Percentiles rank a stretch among this genome's conserved stretches.
These are phyloP conservation scores for Epichloe uncinata DNA, from an alignment of 2,329 filamentous ascomycete genomes.

Conservation along the genomic window DNA sequence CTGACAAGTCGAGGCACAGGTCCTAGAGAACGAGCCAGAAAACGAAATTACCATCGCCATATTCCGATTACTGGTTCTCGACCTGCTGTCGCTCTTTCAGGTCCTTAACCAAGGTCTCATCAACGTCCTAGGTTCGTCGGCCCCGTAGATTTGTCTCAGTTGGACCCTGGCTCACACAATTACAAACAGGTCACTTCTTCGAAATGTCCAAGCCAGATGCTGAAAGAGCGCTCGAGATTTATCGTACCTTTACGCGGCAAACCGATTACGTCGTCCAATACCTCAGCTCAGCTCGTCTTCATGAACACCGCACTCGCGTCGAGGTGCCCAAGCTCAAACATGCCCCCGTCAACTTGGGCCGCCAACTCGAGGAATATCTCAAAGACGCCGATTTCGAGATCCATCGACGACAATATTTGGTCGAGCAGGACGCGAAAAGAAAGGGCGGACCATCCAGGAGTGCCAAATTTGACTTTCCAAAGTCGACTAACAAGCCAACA, in stretches of 20 bases:
- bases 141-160: constrained; percentile 3
- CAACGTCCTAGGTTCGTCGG: constrained; percentile 69
- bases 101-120: constrained; percentile 96
- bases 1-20: constrained; percentile 30
- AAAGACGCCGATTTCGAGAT: constrained; percentile 91
- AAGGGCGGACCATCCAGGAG: constrained; percentile 26
- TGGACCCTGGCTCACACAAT: constrained; percentile 7
- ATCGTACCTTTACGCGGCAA: constrained; percentile 81
- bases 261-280: constrained; percentile 90
- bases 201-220: constrained; percentile 95
- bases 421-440: constrained; percentile 65
- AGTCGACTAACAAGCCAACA: constrained; percentile 15
- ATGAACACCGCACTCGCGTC: constrained; percentile 81
- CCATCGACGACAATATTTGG: constrained; percentile 81
- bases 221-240: constrained; percentile 80
- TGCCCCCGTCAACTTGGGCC: constrained; percentile 80
- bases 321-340: constrained; percentile 97
- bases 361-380: constrained; percentile 86
- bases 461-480: constrained; percentile 21
- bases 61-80: constrained; percentile 80
- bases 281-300: constrained; percentile 72
- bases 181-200: constrained; percentile 72
- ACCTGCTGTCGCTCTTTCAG: constrained; percentile 81
- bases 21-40: constrained; percentile 76
- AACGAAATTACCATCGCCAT: constrained; percentile 95